A percentile compares a stretch with the other conserved stretches of the same genome.
Conservation (phyloP, 139 green algal genomes). For the Trebouxia sp. region DNA sequence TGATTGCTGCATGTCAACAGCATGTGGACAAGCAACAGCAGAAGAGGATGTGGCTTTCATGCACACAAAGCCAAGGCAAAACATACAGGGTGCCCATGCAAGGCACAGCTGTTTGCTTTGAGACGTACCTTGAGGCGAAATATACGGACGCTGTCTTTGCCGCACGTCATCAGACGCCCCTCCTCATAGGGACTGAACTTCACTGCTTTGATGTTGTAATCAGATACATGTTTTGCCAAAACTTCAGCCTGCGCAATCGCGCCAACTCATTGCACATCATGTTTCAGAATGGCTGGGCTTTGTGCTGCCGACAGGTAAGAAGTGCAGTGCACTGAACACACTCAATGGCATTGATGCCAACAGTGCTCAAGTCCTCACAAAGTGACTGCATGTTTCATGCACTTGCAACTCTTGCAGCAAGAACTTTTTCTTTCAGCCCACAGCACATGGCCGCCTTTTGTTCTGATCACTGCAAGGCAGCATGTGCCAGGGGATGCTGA, state of each 20-base stretch:
- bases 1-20: too few species aligned
- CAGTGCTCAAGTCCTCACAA: background rate
- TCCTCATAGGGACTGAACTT: slow-evolving; percentile 71
- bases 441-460: background rate
- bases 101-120: background rate
- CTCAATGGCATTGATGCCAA: too few species aligned
- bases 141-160: slow-evolving; percentile 73
- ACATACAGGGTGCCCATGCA: too few species aligned
- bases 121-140: slow-evolving; percentile 65
- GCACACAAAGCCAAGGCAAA: too few species aligned
- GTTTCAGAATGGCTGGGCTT: background rate
- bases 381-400: too few species aligned
- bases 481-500: background rate
- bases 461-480: background rate
- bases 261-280: background rate
- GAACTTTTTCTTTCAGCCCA: too few species aligned
- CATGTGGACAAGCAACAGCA: too few species aligned
- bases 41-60: too few species aligned
- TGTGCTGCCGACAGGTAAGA: background rate
- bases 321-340: too few species aligned
- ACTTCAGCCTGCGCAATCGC: slow-evolving; percentile 40
- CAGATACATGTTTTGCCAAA: slow-evolving; percentile 50
- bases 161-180: slow-evolving; percentile 70
- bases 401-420: too few species aligned
- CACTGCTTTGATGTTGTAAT: slow-evolving; percentile 71